Base-by-base conservation (phyloP, 129 eudicot genomes). In the Dittrichia graveolens region DNA sequence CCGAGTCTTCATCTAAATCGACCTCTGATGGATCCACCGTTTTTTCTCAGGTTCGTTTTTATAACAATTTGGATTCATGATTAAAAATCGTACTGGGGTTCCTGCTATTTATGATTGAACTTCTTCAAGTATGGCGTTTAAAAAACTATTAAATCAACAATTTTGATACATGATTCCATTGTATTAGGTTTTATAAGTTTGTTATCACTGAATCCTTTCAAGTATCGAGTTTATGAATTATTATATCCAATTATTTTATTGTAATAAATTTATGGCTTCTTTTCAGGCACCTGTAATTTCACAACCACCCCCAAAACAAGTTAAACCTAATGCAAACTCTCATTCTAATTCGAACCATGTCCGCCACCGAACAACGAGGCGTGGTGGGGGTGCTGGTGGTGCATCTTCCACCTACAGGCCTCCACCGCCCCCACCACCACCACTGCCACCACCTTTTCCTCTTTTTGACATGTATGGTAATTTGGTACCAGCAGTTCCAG, bases 361-460 rank as follows among this genome's bases (percentile, higher is more conserved):
- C 13, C 77, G 50, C 6, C 84, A 42, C 5, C 37, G 68, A 45
- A 67, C 35, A 62, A 11, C 35, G 68, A 83, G 77, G 40, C 77
- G 90, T 0, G 79, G 80, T 18, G 85, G 86, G 8, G 48, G 78
- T 39, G 75, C 50, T 58, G 88, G 89, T 10, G 67, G 87, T 31
- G 59, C 61, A 6, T 76, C 79, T 39, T n/a, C 80, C 8, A 75
- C 78, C 40, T 83, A 61, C 69, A 74, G 67, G 44, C 75, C 77
- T 2, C 65, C 65, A 0, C 80, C 82, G 5, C 77, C 80, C 5
- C 80, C 77, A 0, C 78, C 83, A 12, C 84, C 83, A 8, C 76
- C 83, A 34, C 73, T 75, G 4, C 88, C 88, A 7, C 93, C 90
- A 0, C 86, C 83, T 0, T 85, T 83, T 45, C 93, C 96, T 11